Evolutionary conservation across 2,329 filamentous ascomycete species (phyloP), one percentile per base, ranked within the genome.

Genomic region (Trichoderma endophyticum): DNA sequence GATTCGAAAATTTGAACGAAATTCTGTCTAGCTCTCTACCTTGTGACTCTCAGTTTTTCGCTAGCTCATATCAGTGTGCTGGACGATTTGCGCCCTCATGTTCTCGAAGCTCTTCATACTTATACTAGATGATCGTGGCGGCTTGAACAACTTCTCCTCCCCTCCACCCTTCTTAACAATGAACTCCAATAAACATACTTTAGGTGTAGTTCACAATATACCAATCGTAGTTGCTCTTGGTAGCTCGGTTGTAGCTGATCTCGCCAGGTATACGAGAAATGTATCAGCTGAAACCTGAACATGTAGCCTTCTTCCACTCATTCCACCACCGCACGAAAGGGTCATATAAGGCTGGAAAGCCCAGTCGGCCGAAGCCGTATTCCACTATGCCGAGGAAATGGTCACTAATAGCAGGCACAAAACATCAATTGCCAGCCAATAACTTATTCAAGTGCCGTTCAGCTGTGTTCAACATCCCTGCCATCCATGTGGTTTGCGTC

Each of bases 381-480:
- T 30, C 21, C 43, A 6, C 34, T 14, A 32, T 48, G 8, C 54
- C 26, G 54, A 60, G 54, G 26, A 12, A 34, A 24, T 21, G 24
- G 39, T 34, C 30, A 68, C 54, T 21, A n/a, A 26, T 8, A 24
- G 43, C 8, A 32, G 59, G 14, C 34, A 26, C 24, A 68, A 68
- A 59, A 48, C 30, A 65, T 14, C 6, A n/a, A n/a, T 9, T 28
- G 15, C 6, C 65, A 34, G 26, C 12, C 26, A 21, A 30, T 34
- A 60, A 21, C 7, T 32, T 51, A 14, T n/a, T 28, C 18, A 54
- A 69, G 66, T 21, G 56, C 66, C 66, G 8, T n/a, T 51, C 36
- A 51, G 66, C 66, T 61, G 36, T 18, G 54, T 8, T 51, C n/a
- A n/a, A 36, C 21, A 69, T 68, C 65, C 54, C 26, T 68, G 65